Evolutionary conservation across 306 rosid species (phyloP).

Genomic region (Ormosia emarginata): DNA sequence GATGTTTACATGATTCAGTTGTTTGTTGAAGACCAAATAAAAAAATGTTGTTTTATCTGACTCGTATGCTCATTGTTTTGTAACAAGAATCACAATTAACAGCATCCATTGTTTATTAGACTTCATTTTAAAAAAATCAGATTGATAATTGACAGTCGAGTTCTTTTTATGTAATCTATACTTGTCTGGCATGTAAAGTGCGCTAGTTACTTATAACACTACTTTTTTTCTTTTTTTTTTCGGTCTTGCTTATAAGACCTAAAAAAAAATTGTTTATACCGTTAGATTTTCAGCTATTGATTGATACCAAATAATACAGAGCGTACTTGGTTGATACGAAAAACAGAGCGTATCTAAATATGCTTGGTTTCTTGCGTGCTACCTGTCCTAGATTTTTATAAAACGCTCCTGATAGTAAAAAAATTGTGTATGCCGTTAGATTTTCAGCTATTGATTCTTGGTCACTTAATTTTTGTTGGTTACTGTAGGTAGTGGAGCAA

Average conservation of each 20-base stretch:
- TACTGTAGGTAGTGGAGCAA: background rate
- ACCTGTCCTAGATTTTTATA: background rate
- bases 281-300: too few species aligned
- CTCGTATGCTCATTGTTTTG: background rate
- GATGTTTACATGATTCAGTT: background rate
- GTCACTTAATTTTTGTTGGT: background rate
- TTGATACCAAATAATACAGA: too few species aligned
- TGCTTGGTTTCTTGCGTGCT: background rate
- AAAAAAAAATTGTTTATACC: too few species aligned
- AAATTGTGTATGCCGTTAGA: background rate
- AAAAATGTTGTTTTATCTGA: too few species aligned
- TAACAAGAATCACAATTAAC: background rate
- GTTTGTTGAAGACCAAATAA: too few species aligned
- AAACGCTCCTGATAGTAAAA: background rate
- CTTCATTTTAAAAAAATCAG: background rate
- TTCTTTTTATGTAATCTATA: too few species aligned
- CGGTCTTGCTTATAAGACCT: too few species aligned
- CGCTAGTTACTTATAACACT: background rate
- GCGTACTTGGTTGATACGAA: background rate
- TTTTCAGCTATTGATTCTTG: background rate
- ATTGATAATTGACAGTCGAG: background rate
- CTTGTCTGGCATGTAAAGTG: too few species aligned
- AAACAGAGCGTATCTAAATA: background rate
- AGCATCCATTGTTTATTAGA: background rate
- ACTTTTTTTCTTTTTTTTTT: too few species aligned